Evolutionary conservation across 129 eudicot species (phyloP).

Genomic region (carrot (Daucus carota)): DH1_v3.0 NC_030382.2:28078501-28079000

Average conservation of each 20-base stretch:
- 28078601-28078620: conserved; percentile 92
- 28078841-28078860: conserved; percentile 96
- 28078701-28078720: background rate
- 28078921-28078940: conserved; percentile 44
- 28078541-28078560: conserved; percentile 88
- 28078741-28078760: background rate
- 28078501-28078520: conserved; percentile 94
- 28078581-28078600: conserved; percentile 89
- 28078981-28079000: background rate
- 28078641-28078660: conserved; percentile 83
- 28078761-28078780: conserved; percentile 3
- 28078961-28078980: background rate
- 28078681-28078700: background rate
- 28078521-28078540: conserved; percentile 86
- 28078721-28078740: background rate
- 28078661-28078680: conserved; percentile 31
- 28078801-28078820: conserved; percentile 82
- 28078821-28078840: conserved; percentile 99
- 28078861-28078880: conserved; percentile 84
- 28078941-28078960: background rate
- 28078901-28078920: conserved; percentile 82
- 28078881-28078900: conserved; percentile 98
- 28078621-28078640: conserved; percentile 92
- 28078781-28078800: background rate
- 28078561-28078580: conserved; percentile 90